Evolutionary conservation across 2,329 filamentous ascomycete genomes (phyloP), one percentile per base, ranked within the genome.

Genomic region (Colletotrichum orchidophilum): DNA sequence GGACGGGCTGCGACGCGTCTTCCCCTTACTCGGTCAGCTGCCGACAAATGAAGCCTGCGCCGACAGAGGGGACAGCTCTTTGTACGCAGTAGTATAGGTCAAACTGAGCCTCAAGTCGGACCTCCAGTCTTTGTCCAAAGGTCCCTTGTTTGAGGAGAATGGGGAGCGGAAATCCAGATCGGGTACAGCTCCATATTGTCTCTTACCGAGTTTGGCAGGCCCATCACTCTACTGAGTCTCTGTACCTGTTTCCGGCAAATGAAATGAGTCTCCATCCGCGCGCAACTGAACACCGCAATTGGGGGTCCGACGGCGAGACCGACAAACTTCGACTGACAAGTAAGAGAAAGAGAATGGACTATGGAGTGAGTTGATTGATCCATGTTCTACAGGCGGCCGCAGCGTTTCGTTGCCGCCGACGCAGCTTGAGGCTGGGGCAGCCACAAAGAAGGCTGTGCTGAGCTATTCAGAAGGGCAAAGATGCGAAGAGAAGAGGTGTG

Each of bases 1-100:
- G 50, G 54, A 65, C 27, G 54, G 66, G 66, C 18, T 46, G n/a
- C 39, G 39, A n/a, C 39, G 18, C 39, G 64, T 15, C 27, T 60
- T 29, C 54, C 66, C 54, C 33, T 13, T 53, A 18, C 33, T 65
- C 66, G 66, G 62, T 60, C 66, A 53, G 61, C 66, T 54, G 62
- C 61, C 53, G 46, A 46, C 53, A 29, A 26, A 60, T 58, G 24
- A 39, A 65, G 46, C 27, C 39, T 52, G 66, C 62, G 66, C 26
- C 54, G 26, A 49, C 33, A 50, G 11, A 26, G 27, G 12, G 59
- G 39, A 9, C 33, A 9, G 18, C 12, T 42, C 39, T 39, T 39
- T 21, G 57, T 29, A 18, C 35, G 24, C n/a, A 18, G 57, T 15
- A 27, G 35, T 31, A 11, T n/a, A 24, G 18, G 21, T 31, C 46